A percentile compares a stretch with the other conserved stretches of the same genome.
Conservation (phyloP, 495 filamentous ascomycete genomes). For the Aspergillus olivimuriae region DNA sequence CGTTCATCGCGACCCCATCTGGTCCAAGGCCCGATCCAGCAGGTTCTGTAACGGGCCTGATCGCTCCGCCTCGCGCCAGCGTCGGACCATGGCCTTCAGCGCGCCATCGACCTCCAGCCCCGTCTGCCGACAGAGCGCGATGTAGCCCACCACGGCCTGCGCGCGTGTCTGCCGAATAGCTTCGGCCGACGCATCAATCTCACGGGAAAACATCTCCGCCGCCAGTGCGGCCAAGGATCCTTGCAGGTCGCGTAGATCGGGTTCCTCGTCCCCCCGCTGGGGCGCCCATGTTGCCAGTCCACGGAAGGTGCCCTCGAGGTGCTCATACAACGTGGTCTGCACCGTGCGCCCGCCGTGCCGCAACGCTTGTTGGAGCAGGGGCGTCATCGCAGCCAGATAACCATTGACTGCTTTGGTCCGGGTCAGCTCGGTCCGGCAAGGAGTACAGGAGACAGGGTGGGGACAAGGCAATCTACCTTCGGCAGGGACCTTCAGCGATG, state of each 20-base stretch:
- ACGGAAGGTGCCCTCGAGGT: constrained; percentile 34
- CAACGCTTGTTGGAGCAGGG: constrained; percentile 26
- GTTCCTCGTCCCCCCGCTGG: constrained; percentile 3
- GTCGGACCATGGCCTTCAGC: constrained; percentile 13
- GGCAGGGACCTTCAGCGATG: constrained; percentile 17
- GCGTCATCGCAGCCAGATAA: constrained; percentile 27
- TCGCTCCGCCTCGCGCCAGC: constrained; percentile 34
- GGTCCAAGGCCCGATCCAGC: constrained; percentile 30
- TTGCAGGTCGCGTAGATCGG: constrained; percentile 20
- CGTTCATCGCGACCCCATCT: constrained; percentile 5
- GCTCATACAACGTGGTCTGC: constrained; percentile 38
- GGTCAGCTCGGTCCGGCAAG: no score
- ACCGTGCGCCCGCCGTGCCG: constrained; percentile 33
- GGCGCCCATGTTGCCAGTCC: constrained; percentile 27
- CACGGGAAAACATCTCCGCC: constrained; percentile 21
- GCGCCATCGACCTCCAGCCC: constrained; percentile 20
- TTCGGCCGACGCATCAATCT: constrained; percentile 36
- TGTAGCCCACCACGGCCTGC: constrained; percentile 30
- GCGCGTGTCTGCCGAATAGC: constrained; percentile 35
- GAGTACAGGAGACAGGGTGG: neutral
- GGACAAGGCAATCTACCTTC: constrained; percentile 24
- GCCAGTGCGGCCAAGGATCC: constrained; percentile 24
- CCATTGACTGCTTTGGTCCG: constrained; percentile 26
- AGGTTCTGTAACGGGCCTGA: constrained; percentile 30
- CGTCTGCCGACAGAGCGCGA: constrained; percentile 25